phyloP scores from a whole-genome alignment of 805 yeast species.

The Candida manassasensis region DNA sequence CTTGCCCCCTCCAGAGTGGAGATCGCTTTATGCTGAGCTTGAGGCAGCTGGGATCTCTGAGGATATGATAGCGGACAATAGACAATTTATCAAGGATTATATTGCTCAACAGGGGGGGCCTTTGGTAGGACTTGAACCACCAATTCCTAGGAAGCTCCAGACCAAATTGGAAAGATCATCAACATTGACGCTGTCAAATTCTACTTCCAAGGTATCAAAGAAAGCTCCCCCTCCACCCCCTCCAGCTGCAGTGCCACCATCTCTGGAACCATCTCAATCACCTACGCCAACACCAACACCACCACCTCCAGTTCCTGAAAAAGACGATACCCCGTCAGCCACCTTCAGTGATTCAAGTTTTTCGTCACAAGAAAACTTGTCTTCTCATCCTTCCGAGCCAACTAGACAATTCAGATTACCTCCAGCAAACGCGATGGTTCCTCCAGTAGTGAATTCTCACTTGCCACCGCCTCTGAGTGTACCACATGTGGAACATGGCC shows the following conservation, averaged over 20 bases:
- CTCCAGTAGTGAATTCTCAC: constrained; percentile 20
- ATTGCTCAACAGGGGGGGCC: constrained; percentile 73
- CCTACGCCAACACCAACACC: constrained; percentile 9
- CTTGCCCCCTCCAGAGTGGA: constrained; percentile 82
- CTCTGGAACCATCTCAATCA: constrained; percentile 1
- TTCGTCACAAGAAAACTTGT: no score
- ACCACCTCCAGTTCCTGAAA: constrained; percentile 6
- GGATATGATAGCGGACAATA: constrained; percentile 83
- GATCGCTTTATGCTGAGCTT: constrained; percentile 64
- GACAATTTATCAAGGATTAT: constrained; percentile 77
- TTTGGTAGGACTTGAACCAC: constrained; percentile 79
- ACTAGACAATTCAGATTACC: constrained; percentile 31
- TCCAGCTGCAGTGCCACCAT: constrained; percentile 18
- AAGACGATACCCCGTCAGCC: neutral
- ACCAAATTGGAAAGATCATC: constrained; percentile 15
- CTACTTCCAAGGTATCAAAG: constrained; percentile 14
- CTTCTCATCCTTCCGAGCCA: constrained; percentile 7
- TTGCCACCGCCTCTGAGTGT: constrained; percentile 14
- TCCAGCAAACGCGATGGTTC: constrained; percentile 28
- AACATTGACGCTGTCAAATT: constrained; percentile 14
- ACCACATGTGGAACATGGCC: constrained; percentile 4
- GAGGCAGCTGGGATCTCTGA: constrained; percentile 78
- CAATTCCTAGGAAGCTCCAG: constrained; percentile 58
- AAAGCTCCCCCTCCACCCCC: constrained; percentile 43
- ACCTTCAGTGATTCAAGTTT: neutral